These are phyloP conservation scores for Lachancea kluyveri DNA, from an alignment of 805 yeast species.

Conservation along the genomic window DNA sequence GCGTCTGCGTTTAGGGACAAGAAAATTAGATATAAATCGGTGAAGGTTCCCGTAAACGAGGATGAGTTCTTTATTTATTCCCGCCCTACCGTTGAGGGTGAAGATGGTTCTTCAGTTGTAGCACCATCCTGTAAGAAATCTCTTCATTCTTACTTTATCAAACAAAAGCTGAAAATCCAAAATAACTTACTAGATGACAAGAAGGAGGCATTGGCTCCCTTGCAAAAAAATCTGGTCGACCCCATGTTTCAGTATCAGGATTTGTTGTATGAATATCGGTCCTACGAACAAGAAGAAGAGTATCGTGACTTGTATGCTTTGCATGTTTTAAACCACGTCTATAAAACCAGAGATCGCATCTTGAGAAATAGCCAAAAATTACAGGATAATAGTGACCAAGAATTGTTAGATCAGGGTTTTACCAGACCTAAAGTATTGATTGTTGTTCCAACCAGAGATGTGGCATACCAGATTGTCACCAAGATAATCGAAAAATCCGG, in stretches of 20 bases:
- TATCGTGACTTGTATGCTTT: constrained; percentile 59
- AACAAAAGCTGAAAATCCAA: constrained; percentile 35
- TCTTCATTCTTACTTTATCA: constrained; percentile 37
- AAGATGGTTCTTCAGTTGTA: constrained; percentile 13
- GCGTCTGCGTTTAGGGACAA: constrained; percentile 28
- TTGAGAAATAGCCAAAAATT: constrained; percentile 64
- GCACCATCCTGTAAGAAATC: constrained; percentile 18
- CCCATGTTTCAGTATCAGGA: constrained; percentile 73
- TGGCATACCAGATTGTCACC: constrained; percentile 64
- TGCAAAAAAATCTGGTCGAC: constrained; percentile 50
- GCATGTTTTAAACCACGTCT: constrained; percentile 77
- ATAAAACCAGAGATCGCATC: constrained; percentile 81
- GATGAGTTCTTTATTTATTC: constrained; percentile 21
- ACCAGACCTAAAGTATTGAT: constrained; percentile 87
- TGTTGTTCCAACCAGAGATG: constrained; percentile 75
- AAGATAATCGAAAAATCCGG: constrained; percentile 58
- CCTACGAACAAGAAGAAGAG: constrained; percentile 41
- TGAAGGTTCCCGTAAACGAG: constrained; percentile 12
- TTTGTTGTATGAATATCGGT: constrained; percentile 51
- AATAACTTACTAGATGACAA: constrained; percentile 23
- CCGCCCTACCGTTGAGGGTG: constrained; percentile 20
- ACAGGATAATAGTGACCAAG: constrained; percentile 44
- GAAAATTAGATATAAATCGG: constrained; percentile 24
- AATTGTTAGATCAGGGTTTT: constrained; percentile 88
- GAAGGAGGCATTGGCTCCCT: constrained; percentile 26